phyloP scores from a whole-genome alignment of 805 yeast genomes.

The Ogataea pignaliae region DNA sequence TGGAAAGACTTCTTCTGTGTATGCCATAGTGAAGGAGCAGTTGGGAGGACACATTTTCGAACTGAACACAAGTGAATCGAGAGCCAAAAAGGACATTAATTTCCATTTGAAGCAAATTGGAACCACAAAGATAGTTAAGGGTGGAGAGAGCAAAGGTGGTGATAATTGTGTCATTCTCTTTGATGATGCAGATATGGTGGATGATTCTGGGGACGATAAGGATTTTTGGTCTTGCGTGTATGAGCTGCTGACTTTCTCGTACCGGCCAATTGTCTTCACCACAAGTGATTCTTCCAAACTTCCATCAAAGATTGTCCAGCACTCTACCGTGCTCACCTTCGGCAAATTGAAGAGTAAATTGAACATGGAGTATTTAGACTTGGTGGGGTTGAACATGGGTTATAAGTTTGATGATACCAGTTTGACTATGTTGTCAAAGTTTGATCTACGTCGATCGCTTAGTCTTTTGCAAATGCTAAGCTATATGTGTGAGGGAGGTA shows the following conservation, averaged over 20 bases:
- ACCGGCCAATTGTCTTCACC: constrained; percentile 32
- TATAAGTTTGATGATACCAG: constrained; percentile 17
- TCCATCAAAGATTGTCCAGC: constrained; percentile 26
- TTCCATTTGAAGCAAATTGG: constrained; percentile 70
- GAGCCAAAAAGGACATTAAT: constrained; percentile 69
- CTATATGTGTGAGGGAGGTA: constrained; percentile 10
- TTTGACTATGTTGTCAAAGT: constrained; percentile 9
- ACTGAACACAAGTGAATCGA: constrained; percentile 65
- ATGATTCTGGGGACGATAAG: constrained; percentile 61
- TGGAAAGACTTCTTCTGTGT: constrained; percentile 74
- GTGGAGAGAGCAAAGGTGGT: constrained; percentile 26
- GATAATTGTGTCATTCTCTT: constrained; percentile 59
- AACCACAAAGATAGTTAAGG: constrained; percentile 76
- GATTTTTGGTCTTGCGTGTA: constrained; percentile 75
- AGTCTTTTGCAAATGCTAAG: constrained; percentile 28
- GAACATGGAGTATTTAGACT: constrained; percentile 21
- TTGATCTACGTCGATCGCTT: constrained; percentile 26
- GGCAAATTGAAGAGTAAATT: constrained; percentile 2
- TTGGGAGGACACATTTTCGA: constrained; percentile 74
- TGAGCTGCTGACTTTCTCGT: constrained; percentile 44
- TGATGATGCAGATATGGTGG: constrained; percentile 82
- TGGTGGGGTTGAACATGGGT: constrained; percentile 25
- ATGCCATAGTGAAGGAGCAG: constrained; percentile 56
- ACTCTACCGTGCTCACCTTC: constrained; percentile 25
- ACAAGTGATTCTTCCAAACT: constrained; percentile 23